Evolutionary conservation across 495 filamentous ascomycete genomes (phyloP), one percentile per base, ranked within the genome.

Genomic region (Sordaria brevicollis): DNA sequence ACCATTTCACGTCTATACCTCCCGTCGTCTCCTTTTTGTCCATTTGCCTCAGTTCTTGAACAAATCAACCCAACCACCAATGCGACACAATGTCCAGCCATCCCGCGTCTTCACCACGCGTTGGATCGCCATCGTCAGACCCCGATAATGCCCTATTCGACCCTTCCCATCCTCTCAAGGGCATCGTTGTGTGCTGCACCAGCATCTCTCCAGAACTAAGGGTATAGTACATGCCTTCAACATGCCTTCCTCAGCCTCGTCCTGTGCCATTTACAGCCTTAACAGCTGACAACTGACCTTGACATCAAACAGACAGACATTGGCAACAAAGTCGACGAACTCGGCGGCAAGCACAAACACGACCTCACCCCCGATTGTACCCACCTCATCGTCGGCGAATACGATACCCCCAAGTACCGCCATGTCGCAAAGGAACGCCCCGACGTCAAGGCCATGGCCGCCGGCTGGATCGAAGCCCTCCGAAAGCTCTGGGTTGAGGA

Each of bases 351-450:
- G 69, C 91, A 94, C 82, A 90, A 90, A 70, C 89, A 91, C 75
- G 93, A 98, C 78, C 89, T 99, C n/a, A 98, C 95, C 36, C 91
- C 91, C 62, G 93, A 97, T 77, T 93, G 96, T 70, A 99, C 95
- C 3, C 95, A 99, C 81, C 86, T 99, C 35, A 87, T 99, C 72
- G 92, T 97, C 72, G 95, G 93, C 74, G 89, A 91, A 70, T 90
- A 90, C 69, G 86, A 92, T 73, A 97, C 94, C 0, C 87, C 90
- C 15, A 99, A 99, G 78, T 99, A 99, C 83, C 90, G 89, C 75
- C 97, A 95, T 80, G 94, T 97, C 75, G 95, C 95, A 29, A 93
- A 89, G 71, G 91, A 94, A 77, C 86, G 95, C 35, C 85, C 89
- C 37, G 95, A 99, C 77, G 89, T 99, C 73, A 87, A 86, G 68